Base-by-base conservation (phyloP, 345 rosid genomes). In the Cardamine chenopodiifolia region DNA sequence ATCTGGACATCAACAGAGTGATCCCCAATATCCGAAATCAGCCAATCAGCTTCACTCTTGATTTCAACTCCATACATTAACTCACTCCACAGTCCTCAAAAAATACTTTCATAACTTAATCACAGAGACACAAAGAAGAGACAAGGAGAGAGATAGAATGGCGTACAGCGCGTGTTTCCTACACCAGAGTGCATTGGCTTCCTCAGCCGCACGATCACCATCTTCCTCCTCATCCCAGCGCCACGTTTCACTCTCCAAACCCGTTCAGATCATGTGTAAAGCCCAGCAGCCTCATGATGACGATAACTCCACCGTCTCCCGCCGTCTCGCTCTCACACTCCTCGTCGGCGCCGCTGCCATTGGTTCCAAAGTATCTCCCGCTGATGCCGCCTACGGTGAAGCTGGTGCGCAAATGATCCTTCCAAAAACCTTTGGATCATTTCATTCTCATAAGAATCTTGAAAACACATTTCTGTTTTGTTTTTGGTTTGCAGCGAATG, bases 341-440 rank as follows among this genome's bases (percentile, higher is more conserved):
- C 92, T 95, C 79, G 78, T 90, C 13, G 99, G 99, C 10, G 89
- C 93, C 34, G 99, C 96, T 1, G 97, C 97, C 15, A 39, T 88
- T 62, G 92, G 91, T 69, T 90, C 99, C 77, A 95, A 83, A 88
- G 97, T 84, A 40, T 83, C 97, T 40, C 97, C 99, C n/a, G 99
- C 99, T 25, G 96, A 86, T 67, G 98, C 99, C 10, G 97, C 99
- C 78, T 95, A 95, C 42, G 99, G 97, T 19, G 97, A 92, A 89
- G 87, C 99, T 62, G 97, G 97, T 91, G 71, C n/a, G 45, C 49
- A 15, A 44, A n/a, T n/a, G 19, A 44, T 44, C 49, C 49, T 44
- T 29, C 23, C 0, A 7, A 47, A 42, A 31, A 54, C 39, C 35
- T 8, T 72, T 47, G 8, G 62, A 75, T 59, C 73, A 29, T 49